Evolutionary conservation across 108 stramenopile genomes (phyloP), one percentile per base, ranked within the genome.

Genomic region (Nitzschia inconspicua): DNA sequence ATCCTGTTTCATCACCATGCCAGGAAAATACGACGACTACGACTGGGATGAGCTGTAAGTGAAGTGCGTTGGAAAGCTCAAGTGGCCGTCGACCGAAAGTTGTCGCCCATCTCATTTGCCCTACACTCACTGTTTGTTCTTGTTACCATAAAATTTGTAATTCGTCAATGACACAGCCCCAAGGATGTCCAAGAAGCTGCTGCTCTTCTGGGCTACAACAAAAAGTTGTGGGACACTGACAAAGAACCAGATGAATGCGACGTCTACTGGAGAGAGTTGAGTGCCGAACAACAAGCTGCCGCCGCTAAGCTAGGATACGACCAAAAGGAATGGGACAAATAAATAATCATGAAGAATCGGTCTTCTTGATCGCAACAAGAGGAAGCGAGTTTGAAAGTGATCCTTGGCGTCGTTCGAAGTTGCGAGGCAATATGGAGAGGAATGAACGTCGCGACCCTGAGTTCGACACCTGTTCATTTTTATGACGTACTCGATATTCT

Each of bases 281-380:
- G 70, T 14, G 11, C 30, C 0, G 62, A 60, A 25, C 63, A 75
- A 58, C 69, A 75, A 68, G 52, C n/a, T 43, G 78, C 78, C 14
- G 78, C 78, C 14, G 20, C 3, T 18, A 41, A 52, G 3, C 50
- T 83, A 37, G 81, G 81, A 1, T 78, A 78, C 46, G 63, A 75
- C 63, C 10, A 78, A 27, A 6, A 44, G 13, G 47, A 47, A 30
- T 82, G 81, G 81, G 48, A 70, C 23, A 36, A 49, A 7, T 57
- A 53, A 14, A n/a, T n/a, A n/a, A n/a, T n/a, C n/a, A n/a, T n/a
- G n/a, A n/a, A n/a, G n/a, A n/a, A n/a, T n/a, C n/a, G n/a, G n/a
- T n/a, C n/a, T n/a, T n/a, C n/a, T n/a, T n/a, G n/a, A n/a, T n/a
- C n/a, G n/a, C n/a, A n/a, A n/a, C n/a, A n/a, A n/a, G n/a, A n/a